phyloP scores from a whole-genome alignment of 768 basidiomycete genomes.

The Termitomyces sp. region DNA sequence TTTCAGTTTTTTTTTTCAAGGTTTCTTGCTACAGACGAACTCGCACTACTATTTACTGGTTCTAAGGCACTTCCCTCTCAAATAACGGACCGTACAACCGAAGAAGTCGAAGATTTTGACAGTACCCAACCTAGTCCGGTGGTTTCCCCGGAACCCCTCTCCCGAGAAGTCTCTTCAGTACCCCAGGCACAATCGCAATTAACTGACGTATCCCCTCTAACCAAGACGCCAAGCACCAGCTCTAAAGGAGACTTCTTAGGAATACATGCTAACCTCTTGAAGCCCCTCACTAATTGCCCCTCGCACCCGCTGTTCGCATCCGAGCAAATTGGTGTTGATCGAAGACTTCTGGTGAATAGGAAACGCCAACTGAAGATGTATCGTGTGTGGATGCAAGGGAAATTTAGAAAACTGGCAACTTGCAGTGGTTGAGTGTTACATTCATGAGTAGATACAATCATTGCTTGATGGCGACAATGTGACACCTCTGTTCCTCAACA shows the following conservation, averaged over 20 bases:
- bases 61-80: slow-evolving; percentile 32
- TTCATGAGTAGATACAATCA: neutral
- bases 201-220: neutral
- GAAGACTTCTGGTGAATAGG: slow-evolving; percentile 87
- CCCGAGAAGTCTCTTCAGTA: slow-evolving; percentile 1
- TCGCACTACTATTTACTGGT: slow-evolving; percentile 79
- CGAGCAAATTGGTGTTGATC: slow-evolving; percentile 86
- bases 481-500: too few species aligned
- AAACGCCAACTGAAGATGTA: slow-evolving; percentile 98
- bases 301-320: slow-evolving; percentile 69
- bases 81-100: slow-evolving; percentile 26
- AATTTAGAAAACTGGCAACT: slow-evolving; percentile 53
- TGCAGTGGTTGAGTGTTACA: neutral
- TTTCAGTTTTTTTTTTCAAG: neutral
- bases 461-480: neutral
- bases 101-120: slow-evolving; percentile 33
- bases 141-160: slow-evolving; percentile 1
- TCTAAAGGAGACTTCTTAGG: neutral
- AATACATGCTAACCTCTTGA: slow-evolving; percentile 40
- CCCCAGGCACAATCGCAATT: slow-evolving; percentile 1
- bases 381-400: slow-evolving; percentile 91
- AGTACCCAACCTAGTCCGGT: slow-evolving; percentile 16
- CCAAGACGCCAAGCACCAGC: neutral
- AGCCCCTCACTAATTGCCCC: slow-evolving; percentile 26
- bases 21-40: slow-evolving; percentile 51